Evolutionary conservation across 495 filamentous ascomycete genomes (phyloP), one percentile per base, ranked within the genome.

Genomic region (Chaetomium fimeti): DNA sequence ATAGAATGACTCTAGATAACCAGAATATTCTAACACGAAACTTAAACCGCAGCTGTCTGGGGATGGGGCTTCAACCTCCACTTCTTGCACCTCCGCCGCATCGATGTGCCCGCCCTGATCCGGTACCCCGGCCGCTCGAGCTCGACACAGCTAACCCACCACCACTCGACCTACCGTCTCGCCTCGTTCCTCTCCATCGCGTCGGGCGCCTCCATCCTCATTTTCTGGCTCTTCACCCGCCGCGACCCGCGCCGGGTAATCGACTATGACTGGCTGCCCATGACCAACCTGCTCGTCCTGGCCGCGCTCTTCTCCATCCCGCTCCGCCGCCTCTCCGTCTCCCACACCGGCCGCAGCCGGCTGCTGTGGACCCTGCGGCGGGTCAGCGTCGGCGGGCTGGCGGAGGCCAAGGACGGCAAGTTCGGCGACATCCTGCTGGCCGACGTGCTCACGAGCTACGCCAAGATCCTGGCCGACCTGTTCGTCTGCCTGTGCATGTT

Each of bases 351-450:
- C 1, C 89, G 94, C 38, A 82, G 82, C 56, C 86, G 91, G 5
- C 87, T 96, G 49, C 84, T 95, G 51, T 69, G 81, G 11, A 89
- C 84, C 0, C 77, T 96, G 18, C 85, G 84, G 60, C 88, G 91
- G 36, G 84, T 96, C 51, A 83, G 81, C 66, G 79, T 94, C 51
- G 91, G 91, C 36, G 90, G 91, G 1, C 75, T 97, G n/a, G 91
- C 92, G 11, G 85, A 90, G 73, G 74, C 88, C 8, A 84, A 89
- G 57, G 87, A 92, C 77, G 91, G 91, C 43, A 95, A 93, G 61
- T 98, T 98, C 69, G 92, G 90, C 48, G 94, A 98, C 72, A 88
- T 98, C 61, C 78, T 98, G 47, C 82, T 98, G n/a, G 92, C 94
- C 9, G 94, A 98, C 82, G 93, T 89, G 40, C 77, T 98, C 63